These are phyloP conservation scores for Trichoderma sp. DNA, from an alignment of 2,329 filamentous ascomycete species.

Conservation along the genomic window DNA sequence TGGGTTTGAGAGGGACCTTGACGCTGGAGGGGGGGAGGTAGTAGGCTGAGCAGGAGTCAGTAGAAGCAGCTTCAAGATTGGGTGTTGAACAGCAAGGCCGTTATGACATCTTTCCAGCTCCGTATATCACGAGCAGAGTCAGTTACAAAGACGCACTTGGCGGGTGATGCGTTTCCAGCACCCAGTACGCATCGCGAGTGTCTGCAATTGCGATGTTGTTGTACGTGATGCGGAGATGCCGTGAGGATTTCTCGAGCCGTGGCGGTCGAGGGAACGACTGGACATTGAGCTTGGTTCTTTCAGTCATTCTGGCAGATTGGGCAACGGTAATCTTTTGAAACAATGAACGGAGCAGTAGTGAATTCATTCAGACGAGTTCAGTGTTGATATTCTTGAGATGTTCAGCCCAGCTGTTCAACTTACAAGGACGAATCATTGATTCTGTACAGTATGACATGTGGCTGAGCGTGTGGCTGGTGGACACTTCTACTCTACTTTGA, in stretches of 20 bases:
- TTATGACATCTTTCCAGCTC: no score
- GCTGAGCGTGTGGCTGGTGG: slow-evolving; percentile 18
- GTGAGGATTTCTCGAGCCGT: slow-evolving; percentile 54
- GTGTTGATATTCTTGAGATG: no score
- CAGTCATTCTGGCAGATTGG: slow-evolving; percentile 40
- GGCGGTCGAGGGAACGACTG: slow-evolving; percentile 62
- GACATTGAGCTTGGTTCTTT: slow-evolving; percentile 53
- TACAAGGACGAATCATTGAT: slow-evolving; percentile 14
- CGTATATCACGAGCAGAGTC: background rate
- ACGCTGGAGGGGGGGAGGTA: slow-evolving; percentile 59
- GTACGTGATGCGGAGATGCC: slow-evolving; percentile 61
- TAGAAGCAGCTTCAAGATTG: background rate
- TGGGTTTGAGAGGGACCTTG: slow-evolving; percentile 50
- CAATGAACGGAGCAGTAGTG: no score
- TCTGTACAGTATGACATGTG: no score
- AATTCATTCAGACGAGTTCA: background rate
- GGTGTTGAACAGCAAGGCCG: no score
- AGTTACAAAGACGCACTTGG: slow-evolving; percentile 50
- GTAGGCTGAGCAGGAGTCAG: slow-evolving; percentile 49
- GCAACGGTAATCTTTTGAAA: no score
- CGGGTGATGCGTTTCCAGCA: slow-evolving; percentile 64
- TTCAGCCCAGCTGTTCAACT: background rate
- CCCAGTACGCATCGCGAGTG: slow-evolving; percentile 62
- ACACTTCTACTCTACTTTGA: background rate
- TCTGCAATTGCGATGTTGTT: slow-evolving; percentile 58